Conservation (phyloP, 169 alveolate genomes). For the Theileria luwenshuni region DNA sequence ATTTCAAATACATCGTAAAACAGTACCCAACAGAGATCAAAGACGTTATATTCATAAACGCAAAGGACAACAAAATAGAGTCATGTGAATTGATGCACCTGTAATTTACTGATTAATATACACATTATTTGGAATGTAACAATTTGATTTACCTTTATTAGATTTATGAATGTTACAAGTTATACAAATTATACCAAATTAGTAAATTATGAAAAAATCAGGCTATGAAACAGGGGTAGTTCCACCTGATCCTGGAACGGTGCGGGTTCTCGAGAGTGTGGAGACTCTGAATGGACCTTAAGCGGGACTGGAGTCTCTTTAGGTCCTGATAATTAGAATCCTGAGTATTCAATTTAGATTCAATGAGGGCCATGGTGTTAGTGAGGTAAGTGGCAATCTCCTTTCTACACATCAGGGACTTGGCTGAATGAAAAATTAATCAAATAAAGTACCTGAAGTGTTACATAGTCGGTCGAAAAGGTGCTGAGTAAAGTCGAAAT, state of each 20-base stretch:
- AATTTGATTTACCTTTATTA: not conserved
- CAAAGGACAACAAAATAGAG: constrained; percentile 25
- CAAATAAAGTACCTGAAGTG: constrained; percentile 36
- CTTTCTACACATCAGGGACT: constrained; percentile 55
- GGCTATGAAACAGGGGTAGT: constrained; percentile 49
- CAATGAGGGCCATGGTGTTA: constrained; percentile 5
- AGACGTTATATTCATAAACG: constrained; percentile 34
- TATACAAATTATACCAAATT: no score
- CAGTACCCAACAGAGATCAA: constrained; percentile 3
- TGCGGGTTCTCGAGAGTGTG: constrained; percentile 38
- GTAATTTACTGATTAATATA: not conserved
- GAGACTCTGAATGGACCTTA: constrained; percentile 29
- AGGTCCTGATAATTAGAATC: not conserved
- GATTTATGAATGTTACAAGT: not conserved
- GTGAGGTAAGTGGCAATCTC: constrained; percentile 32
- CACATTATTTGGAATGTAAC: not conserved
- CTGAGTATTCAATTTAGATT: not conserved
- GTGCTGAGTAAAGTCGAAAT: constrained; percentile 3
- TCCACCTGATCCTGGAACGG: constrained; percentile 50
- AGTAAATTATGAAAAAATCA: no score
- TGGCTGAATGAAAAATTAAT: not conserved
- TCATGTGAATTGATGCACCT: constrained; percentile 26
- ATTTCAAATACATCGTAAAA: constrained; percentile 25
- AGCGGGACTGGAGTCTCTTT: constrained; percentile 21
- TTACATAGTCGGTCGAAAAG: constrained; percentile 48